phyloP scores from a whole-genome alignment of 108 stramenopile species.

The Nitzschia sp. region DNA sequence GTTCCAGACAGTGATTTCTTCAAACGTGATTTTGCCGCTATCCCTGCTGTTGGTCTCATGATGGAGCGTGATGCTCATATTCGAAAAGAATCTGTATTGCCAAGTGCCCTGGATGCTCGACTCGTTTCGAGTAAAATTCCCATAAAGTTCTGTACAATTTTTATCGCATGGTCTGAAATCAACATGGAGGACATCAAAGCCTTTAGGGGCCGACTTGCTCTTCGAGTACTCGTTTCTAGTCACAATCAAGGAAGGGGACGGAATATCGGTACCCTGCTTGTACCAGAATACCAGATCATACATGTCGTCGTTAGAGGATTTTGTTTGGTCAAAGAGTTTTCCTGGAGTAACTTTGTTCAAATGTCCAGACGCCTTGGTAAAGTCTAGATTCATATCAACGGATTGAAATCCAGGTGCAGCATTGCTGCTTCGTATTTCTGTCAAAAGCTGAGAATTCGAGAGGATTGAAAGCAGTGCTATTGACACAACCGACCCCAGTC shows the following conservation, averaged over 20 bases:
- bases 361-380: no score
- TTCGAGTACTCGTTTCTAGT: not conserved
- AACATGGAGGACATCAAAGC: conserved; percentile 3
- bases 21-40: not conserved
- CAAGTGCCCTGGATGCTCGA: not conserved
- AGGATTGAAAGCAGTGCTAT: no score
- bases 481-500: no score
- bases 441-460: no score
- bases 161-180: not conserved
- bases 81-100: not conserved
- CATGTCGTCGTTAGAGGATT: no score
- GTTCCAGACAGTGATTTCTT: conserved; percentile 11
- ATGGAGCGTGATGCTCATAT: not conserved
- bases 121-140: not conserved
- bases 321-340: no score
- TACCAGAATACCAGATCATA: conserved; percentile 8
- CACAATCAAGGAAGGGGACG: not conserved
- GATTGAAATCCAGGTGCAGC: no score
- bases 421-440: no score
- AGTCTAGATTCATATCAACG: no score
- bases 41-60: no score
- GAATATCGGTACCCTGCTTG: not conserved
- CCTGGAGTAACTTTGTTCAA: no score
- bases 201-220: not conserved
- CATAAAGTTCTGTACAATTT: not conserved